These are phyloP conservation scores for Neoscytalidium dimidiatum DNA, from an alignment of 2,329 filamentous ascomycete genomes.

Conservation along the genomic window DNA sequence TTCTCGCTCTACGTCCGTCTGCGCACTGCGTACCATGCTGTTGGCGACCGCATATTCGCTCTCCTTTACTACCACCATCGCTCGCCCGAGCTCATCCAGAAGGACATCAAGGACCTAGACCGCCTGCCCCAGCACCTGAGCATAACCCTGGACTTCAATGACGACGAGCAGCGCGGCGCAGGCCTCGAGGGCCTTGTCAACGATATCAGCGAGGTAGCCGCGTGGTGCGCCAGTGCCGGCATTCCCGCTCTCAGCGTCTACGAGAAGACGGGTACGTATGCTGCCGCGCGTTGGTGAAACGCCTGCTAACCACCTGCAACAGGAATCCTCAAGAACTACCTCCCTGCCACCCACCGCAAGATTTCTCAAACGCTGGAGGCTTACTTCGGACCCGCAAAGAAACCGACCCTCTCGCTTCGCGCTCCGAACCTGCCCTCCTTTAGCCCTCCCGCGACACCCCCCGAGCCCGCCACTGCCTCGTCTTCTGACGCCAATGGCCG, in stretches of 20 bases:
- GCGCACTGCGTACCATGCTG: conserved; percentile 75
- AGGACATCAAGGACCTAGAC: conserved; percentile 75
- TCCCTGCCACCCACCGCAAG: conserved; percentile 79
- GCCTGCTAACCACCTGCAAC: not conserved
- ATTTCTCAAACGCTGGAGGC: conserved; percentile 78
- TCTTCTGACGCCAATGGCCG: conserved; percentile 35
- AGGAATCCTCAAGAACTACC: conserved; percentile 88
- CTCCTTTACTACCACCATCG: conserved; percentile 94
- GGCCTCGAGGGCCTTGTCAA: conserved; percentile 83
- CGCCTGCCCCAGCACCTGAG: conserved; percentile 84
- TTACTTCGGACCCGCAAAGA: conserved; percentile 76
- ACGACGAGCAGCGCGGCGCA: conserved; percentile 62
- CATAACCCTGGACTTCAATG: conserved; percentile 75
- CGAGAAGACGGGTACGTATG: conserved; percentile 75
- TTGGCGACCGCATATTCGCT: conserved; percentile 75
- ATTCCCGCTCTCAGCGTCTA: conserved; percentile 89
- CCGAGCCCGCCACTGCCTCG: conserved; percentile 38
- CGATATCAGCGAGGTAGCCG: conserved; percentile 86
- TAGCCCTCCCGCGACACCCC: conserved; percentile 48
- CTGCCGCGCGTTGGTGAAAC: not conserved
- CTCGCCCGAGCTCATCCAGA: conserved; percentile 87
- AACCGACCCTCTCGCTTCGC: conserved; percentile 69
- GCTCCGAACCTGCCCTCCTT: conserved; percentile 69
- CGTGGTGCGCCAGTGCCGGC: conserved; percentile 89
- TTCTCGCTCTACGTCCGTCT: conserved; percentile 88